Percentiles rank a stretch among this genome's conserved stretches.
Evolutionary conservation across 768 basidiomycete genomes (phyloP).

Genomic region (Hysterangium stoloniferum): DNA sequence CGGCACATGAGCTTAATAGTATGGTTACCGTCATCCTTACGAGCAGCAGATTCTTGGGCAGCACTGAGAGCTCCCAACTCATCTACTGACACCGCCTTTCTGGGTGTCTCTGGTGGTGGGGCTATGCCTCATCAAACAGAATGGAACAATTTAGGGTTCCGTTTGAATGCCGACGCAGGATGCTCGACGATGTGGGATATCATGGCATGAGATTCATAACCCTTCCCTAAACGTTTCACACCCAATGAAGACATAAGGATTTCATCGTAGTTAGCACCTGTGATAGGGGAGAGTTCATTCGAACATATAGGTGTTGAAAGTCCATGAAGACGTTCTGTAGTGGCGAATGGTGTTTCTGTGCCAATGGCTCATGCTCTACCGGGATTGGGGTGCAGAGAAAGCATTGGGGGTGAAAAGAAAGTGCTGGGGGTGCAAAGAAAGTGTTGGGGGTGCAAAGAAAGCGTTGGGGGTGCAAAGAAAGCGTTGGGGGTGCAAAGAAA

Average conservation of each 20-base stretch:
- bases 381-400: too few species aligned
- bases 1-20: slow-evolving; percentile 54
- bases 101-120: slow-evolving; percentile 1
- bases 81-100: slow-evolving; percentile 9
- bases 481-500: too few species aligned
- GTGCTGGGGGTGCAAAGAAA: too few species aligned
- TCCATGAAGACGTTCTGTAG: slow-evolving; percentile 42
- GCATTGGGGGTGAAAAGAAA: too few species aligned
- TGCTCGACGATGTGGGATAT: slow-evolving; percentile 27
- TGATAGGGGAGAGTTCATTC: slow-evolving; percentile 18
- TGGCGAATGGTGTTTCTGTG: slow-evolving; percentile 32
- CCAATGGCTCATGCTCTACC: slow-evolving; percentile 19
- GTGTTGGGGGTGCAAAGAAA: too few species aligned
- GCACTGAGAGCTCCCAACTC: slow-evolving; percentile 22
- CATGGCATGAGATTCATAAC: slow-evolving; percentile 66
- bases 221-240: slow-evolving; percentile 72
- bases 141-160: slow-evolving; percentile 9
- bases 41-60: slow-evolving; percentile 39
- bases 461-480: too few species aligned
- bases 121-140: slow-evolving; percentile 1
- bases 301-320: slow-evolving; percentile 54
- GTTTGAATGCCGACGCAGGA: neutral
- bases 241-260: slow-evolving; percentile 77
- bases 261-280: slow-evolving; percentile 51
- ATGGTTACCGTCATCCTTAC: slow-evolving; percentile 40